Conservation (phyloP, 1,139 yeast species). For the Debaryomyces subglobosus region DNA sequence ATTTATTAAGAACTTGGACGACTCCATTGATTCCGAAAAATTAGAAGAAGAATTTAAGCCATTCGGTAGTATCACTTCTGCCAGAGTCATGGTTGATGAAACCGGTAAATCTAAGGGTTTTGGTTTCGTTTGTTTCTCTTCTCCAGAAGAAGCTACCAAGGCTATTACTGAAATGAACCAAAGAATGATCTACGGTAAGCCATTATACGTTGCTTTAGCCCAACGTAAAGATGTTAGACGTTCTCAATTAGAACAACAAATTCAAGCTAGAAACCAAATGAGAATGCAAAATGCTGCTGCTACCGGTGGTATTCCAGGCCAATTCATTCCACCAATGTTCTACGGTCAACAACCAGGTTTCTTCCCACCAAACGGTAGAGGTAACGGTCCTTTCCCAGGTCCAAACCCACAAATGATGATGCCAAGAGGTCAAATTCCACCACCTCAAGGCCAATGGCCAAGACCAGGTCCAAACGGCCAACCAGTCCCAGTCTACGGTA, state of each 20-base stretch:
- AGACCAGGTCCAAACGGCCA: slow-evolving; percentile 81
- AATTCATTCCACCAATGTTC: slow-evolving; percentile 94
- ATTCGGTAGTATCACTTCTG: slow-evolving; percentile 94
- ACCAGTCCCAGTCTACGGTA: slow-evolving; percentile 78
- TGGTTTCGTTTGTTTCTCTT: slow-evolving; percentile 96
- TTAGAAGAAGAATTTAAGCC: slow-evolving; percentile 91
- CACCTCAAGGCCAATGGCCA: slow-evolving; percentile 76
- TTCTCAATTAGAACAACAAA: slow-evolving; percentile 95
- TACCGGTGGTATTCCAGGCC: slow-evolving; percentile 89
- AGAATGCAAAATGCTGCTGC: slow-evolving; percentile 95
- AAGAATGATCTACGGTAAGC: slow-evolving; percentile 94
- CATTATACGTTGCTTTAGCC: slow-evolving; percentile 97
- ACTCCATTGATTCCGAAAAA: slow-evolving; percentile 86
- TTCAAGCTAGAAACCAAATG: slow-evolving; percentile 97
- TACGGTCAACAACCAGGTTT: slow-evolving; percentile 87
- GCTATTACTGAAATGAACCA: slow-evolving; percentile 99
- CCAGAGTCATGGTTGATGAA: slow-evolving; percentile 95
- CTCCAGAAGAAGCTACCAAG: slow-evolving; percentile 98
- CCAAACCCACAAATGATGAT: slow-evolving; percentile 90
- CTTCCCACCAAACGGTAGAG: slow-evolving; percentile 81
- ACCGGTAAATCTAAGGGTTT: slow-evolving; percentile 96
- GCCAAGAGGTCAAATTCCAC: slow-evolving; percentile 76
- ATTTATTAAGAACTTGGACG: slow-evolving; percentile 96
- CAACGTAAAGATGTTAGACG: slow-evolving; percentile 99
- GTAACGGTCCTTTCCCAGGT: slow-evolving; percentile 80